Base-by-base conservation (phyloP, 306 rosid genomes). In the Parietaria judaica region DNA sequence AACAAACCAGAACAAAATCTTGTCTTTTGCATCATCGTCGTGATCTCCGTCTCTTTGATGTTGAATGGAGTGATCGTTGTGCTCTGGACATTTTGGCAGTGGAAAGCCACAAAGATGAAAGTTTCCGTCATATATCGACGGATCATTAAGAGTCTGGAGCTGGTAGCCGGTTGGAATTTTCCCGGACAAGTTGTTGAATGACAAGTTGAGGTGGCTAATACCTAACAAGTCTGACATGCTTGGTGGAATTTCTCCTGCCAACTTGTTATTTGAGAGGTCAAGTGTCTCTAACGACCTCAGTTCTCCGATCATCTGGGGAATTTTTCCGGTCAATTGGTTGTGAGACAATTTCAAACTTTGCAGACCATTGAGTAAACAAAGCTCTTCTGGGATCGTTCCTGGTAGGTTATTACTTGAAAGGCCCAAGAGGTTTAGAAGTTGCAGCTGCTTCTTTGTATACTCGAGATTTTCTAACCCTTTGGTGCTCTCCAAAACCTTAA, bases 71-170 rank as follows among this genome's bases (percentile, higher is more conserved):
- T n/a, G n/a, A 55, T 35, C 13, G 4, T 14, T 23, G 14, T 37
- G 36, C 7, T 0, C 12, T 1, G 51, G 39, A 14, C 68, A 70
- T 3, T 53, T 47, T 2, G 57, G 41, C 23, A 70, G 43, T 15
- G 68, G 63, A 7, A 3, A 51, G 2, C 74, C 74, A 14, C 68
- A 63, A 3, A 61, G 57, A 23, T 43, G 36, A 5, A 39, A 48
- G 14, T 69, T 69, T 14, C 63, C 62, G 6, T 7, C 50, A 16
- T 14, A 69, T 5, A 58, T 70, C 0, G 64, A 55, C 1, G 69
- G 58, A 35, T 70, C 69, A 5, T 23, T 39, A 4, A 70, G 51
- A 8, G 74, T 63, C 4, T 47, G 68, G 12, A 71, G 59, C 34
- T 64, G 75, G 36, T 52, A 45, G 6, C 43, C 45, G 1, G 11